A percentile compares a stretch with the other conserved stretches of the same genome.
phyloP scores from a whole-genome alignment of 495 filamentous ascomycete species.

The Haplographium delicatum region DNA sequence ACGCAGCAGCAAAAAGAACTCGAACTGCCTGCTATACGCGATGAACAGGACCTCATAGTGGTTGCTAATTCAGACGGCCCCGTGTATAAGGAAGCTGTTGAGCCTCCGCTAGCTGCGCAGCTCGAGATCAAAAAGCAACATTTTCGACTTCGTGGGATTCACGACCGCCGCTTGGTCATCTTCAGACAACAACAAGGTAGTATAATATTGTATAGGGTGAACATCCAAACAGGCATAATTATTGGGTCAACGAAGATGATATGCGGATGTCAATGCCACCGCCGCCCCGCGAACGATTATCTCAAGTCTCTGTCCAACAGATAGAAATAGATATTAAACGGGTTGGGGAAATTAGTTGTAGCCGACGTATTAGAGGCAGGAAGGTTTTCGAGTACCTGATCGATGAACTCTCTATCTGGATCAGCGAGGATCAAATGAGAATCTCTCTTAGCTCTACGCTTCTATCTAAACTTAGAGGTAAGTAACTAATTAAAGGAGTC shows the following conservation, averaged over 20 bases:
- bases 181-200: neutral
- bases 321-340: too few species aligned
- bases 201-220: neutral
- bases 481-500: neutral
- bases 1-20: neutral
- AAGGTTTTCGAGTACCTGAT: conserved; percentile 1
- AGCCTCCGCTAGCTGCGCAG: neutral
- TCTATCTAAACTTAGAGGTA: neutral
- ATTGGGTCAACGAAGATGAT: neutral
- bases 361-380: neutral
- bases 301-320: neutral
- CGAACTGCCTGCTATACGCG: neutral
- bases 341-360: neutral
- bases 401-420: neutral
- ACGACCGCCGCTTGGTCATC: too few species aligned
- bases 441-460: neutral
- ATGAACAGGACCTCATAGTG: neutral
- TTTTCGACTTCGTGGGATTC: neutral
- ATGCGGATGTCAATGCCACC: too few species aligned
- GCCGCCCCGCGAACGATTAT: neutral
- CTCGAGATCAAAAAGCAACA: neutral
- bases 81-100: neutral
- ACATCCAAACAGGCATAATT: neutral
- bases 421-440: neutral
- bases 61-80: neutral